These are phyloP conservation scores for Nemania serpens DNA, from an alignment of 2,329 filamentous ascomycete species.

Conservation along the genomic window DNA sequence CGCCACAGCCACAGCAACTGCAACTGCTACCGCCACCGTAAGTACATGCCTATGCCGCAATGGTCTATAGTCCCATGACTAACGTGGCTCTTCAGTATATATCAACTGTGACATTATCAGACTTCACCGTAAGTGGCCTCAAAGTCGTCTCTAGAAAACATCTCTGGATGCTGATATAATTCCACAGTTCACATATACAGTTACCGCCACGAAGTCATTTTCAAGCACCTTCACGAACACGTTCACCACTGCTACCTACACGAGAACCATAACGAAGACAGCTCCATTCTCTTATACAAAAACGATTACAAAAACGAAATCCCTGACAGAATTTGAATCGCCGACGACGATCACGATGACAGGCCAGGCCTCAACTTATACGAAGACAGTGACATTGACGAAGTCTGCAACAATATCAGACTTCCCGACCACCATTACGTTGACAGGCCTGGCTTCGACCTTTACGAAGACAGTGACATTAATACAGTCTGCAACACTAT, in stretches of 20 bases:
- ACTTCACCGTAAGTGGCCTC: background rate
- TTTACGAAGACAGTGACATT: conserved; percentile 2
- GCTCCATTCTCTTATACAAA: background rate
- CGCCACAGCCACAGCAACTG: background rate
- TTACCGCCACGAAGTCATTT: background rate
- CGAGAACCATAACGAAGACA: background rate
- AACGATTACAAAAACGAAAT: background rate
- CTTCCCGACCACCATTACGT: conserved; percentile 4
- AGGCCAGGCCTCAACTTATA: background rate
- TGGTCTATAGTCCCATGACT: background rate
- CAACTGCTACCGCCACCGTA: conserved; percentile 9
- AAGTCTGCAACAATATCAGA: background rate
- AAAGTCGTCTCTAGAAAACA: background rate
- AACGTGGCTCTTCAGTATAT: background rate
- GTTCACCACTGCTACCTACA: background rate
- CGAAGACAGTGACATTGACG: background rate
- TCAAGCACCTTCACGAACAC: background rate
- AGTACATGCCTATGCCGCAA: background rate
- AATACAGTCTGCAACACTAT: background rate
- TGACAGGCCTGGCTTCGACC: background rate
- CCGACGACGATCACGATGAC: background rate
- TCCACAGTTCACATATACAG: conserved; percentile 8
- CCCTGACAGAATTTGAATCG: background rate
- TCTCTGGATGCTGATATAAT: background rate
- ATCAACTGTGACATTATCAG: conserved; percentile 2